Evolutionary conservation across 331 rosid species (phyloP).

Genomic region (Pyracantha coccinea): DNA sequence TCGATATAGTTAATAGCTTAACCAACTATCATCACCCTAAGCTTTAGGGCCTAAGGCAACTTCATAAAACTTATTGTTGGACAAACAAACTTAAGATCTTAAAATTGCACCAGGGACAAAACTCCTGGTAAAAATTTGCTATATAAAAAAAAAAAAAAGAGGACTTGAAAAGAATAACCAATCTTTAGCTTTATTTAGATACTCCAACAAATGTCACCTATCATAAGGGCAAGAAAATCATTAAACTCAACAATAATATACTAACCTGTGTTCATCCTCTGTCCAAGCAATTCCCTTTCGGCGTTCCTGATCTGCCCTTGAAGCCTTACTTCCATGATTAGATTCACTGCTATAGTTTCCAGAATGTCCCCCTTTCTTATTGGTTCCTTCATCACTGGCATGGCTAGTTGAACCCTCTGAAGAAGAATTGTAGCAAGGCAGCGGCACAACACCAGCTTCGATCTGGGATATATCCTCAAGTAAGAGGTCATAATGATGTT

Average conservation of each 20-base stretch:
- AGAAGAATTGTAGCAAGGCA: conserved; percentile 75
- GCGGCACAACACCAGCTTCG: conserved; percentile 79
- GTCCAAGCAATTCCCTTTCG: conserved; percentile 97
- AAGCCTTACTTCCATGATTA: conserved; percentile 63
- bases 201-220: conserved; percentile 3
- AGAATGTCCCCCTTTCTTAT: conserved; percentile 48
- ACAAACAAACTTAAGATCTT: background rate
- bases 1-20: background rate
- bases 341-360: conserved; percentile 48
- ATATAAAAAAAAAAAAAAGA: background rate
- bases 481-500: conserved; percentile 71
- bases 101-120: conserved; percentile 9
- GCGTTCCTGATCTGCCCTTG: conserved; percentile 77
- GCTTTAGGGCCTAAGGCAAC: background rate
- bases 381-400: conserved; percentile 56
- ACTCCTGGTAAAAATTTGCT: background rate
- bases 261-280: conserved; percentile 86
- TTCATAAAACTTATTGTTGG: background rate
- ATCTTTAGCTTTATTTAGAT: conserved; percentile 2
- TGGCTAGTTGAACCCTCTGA: conserved; percentile 68
- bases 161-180: conserved; percentile 4
- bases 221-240: conserved; percentile 3
- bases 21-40: conserved; percentile 7
- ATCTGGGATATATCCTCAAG: conserved; percentile 70
- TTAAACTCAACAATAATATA: conserved; percentile 4